Evolutionary conservation across 495 filamentous ascomycete species (phyloP).

Genomic region (Penicillium pancosmium): DNA sequence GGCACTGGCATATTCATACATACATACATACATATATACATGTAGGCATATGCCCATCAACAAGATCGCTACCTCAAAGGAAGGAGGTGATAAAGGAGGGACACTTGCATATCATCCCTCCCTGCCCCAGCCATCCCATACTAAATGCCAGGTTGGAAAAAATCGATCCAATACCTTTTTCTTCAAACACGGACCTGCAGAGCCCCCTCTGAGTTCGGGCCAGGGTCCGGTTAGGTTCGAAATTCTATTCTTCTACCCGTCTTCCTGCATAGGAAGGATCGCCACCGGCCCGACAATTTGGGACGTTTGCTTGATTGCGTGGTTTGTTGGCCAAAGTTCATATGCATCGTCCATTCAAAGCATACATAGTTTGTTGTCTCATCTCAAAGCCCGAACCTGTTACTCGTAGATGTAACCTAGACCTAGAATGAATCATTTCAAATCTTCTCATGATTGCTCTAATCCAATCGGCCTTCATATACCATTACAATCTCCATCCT

Average conservation of each 20-base stretch:
- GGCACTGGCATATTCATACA: not conserved
- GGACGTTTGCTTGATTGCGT: constrained; percentile 4
- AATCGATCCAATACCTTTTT: not conserved
- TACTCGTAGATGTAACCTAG: no score
- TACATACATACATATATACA: no score
- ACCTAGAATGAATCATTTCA: no score
- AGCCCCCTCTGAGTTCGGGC: not conserved
- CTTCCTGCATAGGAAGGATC: not conserved
- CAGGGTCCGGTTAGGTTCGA: not conserved
- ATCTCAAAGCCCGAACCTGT: not conserved
- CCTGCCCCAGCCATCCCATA: not conserved
- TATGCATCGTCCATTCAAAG: not conserved
- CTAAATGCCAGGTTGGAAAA: not conserved
- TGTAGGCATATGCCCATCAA: not conserved
- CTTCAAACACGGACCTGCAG: constrained; percentile 6
- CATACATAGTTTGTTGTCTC: not conserved
- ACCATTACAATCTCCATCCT: not conserved
- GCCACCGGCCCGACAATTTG: constrained; percentile 1
- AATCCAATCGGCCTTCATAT: not conserved
- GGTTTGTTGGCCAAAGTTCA: not conserved
- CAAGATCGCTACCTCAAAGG: not conserved
- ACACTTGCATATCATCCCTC: not conserved
- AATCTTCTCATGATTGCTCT: not conserved
- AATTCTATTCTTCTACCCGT: constrained; percentile 2
- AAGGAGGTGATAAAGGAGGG: not conserved